These are phyloP conservation scores for Coniophora puteana DNA, from an alignment of 1,284 basidiomycete genomes.

Conservation along the genomic window DNA sequence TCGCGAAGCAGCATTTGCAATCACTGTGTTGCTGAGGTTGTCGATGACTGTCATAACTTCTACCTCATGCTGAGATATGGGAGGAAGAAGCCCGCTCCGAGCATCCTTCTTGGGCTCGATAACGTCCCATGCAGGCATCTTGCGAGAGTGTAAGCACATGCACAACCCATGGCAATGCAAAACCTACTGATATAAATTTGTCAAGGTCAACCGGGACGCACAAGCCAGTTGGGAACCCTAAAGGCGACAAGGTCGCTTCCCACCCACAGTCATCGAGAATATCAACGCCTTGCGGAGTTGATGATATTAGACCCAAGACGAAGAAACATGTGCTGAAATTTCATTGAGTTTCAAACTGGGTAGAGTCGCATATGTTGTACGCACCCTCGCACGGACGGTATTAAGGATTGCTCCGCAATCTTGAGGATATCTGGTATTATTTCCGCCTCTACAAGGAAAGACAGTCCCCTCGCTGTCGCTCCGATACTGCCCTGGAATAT, in stretches of 20 bases:
- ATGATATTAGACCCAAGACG: conserved; percentile 82
- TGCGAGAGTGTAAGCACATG: conserved; percentile 7
- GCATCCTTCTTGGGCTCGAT: conserved; percentile 40
- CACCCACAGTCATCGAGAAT: conserved; percentile 89
- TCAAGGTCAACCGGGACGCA: conserved; percentile 85
- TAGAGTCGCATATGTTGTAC: conserved; percentile 20
- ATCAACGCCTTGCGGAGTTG: conserved; percentile 73
- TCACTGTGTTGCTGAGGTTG: conserved; percentile 93
- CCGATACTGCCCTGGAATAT: conserved; percentile 85
- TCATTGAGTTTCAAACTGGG: conserved; percentile 10
- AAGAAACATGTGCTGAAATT: conserved; percentile 88
- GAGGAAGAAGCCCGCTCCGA: conserved; percentile 55
- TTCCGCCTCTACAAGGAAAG: conserved; percentile 92
- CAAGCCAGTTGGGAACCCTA: conserved; percentile 87
- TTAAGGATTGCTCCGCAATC: conserved; percentile 86
- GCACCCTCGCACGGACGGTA: conserved; percentile 92
- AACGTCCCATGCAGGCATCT: conserved; percentile 80
- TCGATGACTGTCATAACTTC: conserved; percentile 89
- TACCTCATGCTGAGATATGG: conserved; percentile 71
- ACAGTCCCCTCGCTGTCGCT: conserved; percentile 85
- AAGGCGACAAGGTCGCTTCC: conserved; percentile 85
- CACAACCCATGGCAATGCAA: not conserved
- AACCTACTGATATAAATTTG: conserved; percentile 74
- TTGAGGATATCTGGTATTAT: conserved; percentile 87
- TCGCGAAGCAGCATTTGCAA: conserved; percentile 90